Base-by-base conservation (phyloP, 1,284 basidiomycete species). In the Moniliophthora roreri region DNA sequence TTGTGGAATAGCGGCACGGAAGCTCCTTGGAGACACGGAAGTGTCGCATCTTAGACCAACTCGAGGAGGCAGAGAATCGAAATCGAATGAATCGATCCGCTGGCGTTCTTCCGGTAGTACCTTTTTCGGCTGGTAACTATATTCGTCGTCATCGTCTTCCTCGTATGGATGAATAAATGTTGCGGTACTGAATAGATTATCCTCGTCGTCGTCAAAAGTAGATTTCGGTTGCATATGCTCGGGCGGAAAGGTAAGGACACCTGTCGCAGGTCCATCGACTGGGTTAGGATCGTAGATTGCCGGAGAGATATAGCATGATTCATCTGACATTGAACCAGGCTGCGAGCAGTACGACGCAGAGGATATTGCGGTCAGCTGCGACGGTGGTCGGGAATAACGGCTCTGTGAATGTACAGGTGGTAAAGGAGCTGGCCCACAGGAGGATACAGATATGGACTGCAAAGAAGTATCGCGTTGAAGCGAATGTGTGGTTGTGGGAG, bases 211-310 rank as follows among this genome's bases (percentile, higher is more conserved):
- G 10, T 61, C 63, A 11, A 53, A 58, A 16, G 53, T 56, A 1
- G 28, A 54, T 56, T 67, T 67, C 34, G 55, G 63, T 52, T n/a
- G 70, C 53, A 52, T 70, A 66, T 0, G 63, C 42, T 48, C 34
- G n/a, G 49, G 45, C 44, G 53, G 58, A 46, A 63, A 44, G 56
- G 61, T 39, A 53, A 64, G 62, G 38, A 76, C 71, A 16, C 71
- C 71, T 1, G 75, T 81, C 8, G 77, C 79, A 8, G 79, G 80
- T 0, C 79, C 81, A 52, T 84, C 82, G 2, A 82, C 73, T 0
- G 79, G 76, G 41, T 83, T 73, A 13, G 76, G 74, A 58, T 87
- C 85, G 57, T 79, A 85, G 64, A 79, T 82, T 0, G 82, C 82
- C 3, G 79, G 81, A 3, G 85, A 87, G 24, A 88, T 80, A 50